phyloP scores from a whole-genome alignment of 140 eudicot genomes.

The Cichorium intybus region DNA sequence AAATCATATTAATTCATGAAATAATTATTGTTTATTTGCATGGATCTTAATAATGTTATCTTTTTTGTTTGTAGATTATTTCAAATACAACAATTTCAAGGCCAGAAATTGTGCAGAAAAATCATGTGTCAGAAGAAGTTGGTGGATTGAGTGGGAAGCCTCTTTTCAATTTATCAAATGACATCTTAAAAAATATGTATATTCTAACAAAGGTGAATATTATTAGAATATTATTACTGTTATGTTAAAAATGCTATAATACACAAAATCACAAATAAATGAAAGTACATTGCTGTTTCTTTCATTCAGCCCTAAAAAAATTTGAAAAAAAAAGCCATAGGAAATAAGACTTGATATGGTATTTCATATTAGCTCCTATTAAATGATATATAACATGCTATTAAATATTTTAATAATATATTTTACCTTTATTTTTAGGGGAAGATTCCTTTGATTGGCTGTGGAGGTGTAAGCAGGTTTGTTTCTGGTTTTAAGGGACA shows the following conservation, averaged over 20 bases:
- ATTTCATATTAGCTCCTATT: too few relatives aligned
- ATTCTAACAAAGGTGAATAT: slow-evolving; percentile 87
- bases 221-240: too few relatives aligned
- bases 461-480: slow-evolving; percentile 97
- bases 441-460: slow-evolving; percentile 84
- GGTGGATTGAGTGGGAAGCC: slow-evolving; percentile 99
- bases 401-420: too few relatives aligned
- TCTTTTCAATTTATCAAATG: slow-evolving; percentile 68
- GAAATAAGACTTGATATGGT: too few relatives aligned
- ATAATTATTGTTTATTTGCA: neutral
- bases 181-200: slow-evolving; percentile 77
- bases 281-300: neutral
- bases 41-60: slow-evolving; percentile 2
- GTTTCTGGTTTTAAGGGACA: too few relatives aligned
- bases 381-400: too few relatives aligned
- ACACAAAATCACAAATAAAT: too few relatives aligned
- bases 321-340: too few relatives aligned
- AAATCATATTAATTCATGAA: slow-evolving; percentile 5
- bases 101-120: slow-evolving; percentile 54
- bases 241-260: too few relatives aligned
- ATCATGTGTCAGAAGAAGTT: slow-evolving; percentile 69
- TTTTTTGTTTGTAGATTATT: slow-evolving; percentile 59
- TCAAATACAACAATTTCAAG: slow-evolving; percentile 91
- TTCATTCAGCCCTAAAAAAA: too few relatives aligned
- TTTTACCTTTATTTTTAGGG: slow-evolving; percentile 47